Base-by-base conservation (phyloP, 2,329 filamentous ascomycete species). In the Neoscytalidium dimidiatum region DNA sequence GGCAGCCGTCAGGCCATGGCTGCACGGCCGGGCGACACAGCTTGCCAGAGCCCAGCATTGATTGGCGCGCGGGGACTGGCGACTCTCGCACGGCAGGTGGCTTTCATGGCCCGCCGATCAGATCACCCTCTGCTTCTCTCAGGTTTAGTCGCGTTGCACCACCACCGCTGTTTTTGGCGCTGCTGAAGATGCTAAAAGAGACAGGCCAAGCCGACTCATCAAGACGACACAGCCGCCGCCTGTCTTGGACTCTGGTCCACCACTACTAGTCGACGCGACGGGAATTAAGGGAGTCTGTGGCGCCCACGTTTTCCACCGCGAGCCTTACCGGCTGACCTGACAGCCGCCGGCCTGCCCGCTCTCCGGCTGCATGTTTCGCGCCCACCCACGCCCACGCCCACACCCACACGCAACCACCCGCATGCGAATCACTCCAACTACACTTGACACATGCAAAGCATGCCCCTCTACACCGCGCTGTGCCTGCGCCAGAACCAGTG, bases 361-460 rank as follows among this genome's bases (percentile, higher is more conserved):
- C 41, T 48, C 43, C 43, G 43, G n/a, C 46, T 2, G 14, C 46
- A 8, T 49, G 46, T 49, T 49, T 49, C 46, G 43, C 41, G 41
- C 41, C 41, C 21, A 26, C 44, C 51, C 31, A 52, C 49, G 33
- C 49, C 19, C 51, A 56, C 46, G 43, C 41, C 14, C 41, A 14
- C 21, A 26, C 44, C 51, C 31, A 52, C 49, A 52, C 49, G 31
- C 51, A 56, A 38, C 51, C 51, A 26, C 53, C 53, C 35, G 53
- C 53, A 58, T 58, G 53, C 53, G 35, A 29, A 29, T 35, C 53
- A 41, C 52, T 56, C 51, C 51, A 23, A 11, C 51, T 4, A 35
- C 13, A 33, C 56, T 60, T 60, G 56, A 60, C 56, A 60, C 41
- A 44, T 46, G 56, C 56, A 44, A 33, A 60, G 38, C 56, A 60